phyloP scores from a whole-genome alignment of 257 asterid genomes.

The Parsonsia alboflavescens region DNA sequence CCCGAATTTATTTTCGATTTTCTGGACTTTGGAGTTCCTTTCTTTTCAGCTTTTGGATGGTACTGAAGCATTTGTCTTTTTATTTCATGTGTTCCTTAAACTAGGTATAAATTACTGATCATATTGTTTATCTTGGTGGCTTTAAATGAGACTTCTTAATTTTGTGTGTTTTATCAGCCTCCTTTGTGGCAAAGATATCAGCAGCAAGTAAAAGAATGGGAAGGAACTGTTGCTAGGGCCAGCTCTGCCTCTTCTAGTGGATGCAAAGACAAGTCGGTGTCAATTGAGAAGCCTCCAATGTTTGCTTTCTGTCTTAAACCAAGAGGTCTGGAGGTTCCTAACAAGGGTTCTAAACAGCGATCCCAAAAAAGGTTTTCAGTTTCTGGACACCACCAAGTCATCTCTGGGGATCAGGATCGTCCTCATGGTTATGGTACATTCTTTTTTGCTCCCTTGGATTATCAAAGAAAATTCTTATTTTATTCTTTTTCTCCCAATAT shows the following conservation, averaged over 20 bases:
- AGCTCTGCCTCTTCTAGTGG: slow-evolving; percentile 37
- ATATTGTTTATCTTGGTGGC: slow-evolving; percentile 2
- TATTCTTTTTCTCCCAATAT: neutral
- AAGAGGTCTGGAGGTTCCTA: slow-evolving; percentile 84
- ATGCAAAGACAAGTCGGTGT: slow-evolving; percentile 46
- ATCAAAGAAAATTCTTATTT: neutral
- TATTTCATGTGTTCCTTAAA: neutral
- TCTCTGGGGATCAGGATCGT: slow-evolving; percentile 56
- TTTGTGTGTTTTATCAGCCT: slow-evolving; percentile 50
- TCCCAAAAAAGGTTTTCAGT: slow-evolving; percentile 72
- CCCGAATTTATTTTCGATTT: neutral
- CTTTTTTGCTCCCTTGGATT: slow-evolving; percentile 10
- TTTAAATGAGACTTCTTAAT: slow-evolving; percentile 9
- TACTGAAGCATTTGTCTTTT: neutral
- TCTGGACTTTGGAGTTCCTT: neutral
- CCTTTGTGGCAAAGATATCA: slow-evolving; percentile 92
- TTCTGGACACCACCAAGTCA: slow-evolving; percentile 57
- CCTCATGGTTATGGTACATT: slow-evolving; percentile 45
- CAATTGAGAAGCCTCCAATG: slow-evolving; percentile 80
- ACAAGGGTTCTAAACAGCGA: slow-evolving; percentile 82
- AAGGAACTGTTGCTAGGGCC: slow-evolving; percentile 49
- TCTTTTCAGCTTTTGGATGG: slow-evolving; percentile 2
- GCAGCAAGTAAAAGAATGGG: slow-evolving; percentile 87
- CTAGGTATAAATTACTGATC: neutral
- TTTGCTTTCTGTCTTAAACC: slow-evolving; percentile 91